Conservation (phyloP, 176 grass and related monocot genomes). For the Oryza officinalis region DNA sequence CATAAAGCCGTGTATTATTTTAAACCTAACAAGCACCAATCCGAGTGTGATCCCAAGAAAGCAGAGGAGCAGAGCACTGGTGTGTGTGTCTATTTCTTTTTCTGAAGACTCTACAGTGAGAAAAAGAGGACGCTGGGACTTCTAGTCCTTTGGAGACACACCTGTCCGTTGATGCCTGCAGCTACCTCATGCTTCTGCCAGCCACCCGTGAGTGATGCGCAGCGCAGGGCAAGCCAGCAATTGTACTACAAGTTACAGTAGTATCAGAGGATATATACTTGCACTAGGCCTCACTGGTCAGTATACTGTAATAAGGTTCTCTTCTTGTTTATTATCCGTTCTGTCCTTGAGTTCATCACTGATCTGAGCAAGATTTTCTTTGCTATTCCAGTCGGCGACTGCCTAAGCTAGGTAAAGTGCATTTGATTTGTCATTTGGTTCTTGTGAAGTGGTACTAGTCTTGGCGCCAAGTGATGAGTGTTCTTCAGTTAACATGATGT, state of each 20-base stretch:
- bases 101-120: neutral
- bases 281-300: neutral
- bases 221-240: neutral
- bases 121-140: neutral
- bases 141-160: conserved; percentile 22
- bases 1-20: conserved; percentile 16
- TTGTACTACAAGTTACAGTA: neutral
- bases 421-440: neutral
- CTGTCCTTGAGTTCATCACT: neutral
- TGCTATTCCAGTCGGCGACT: neutral
- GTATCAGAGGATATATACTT: conserved; percentile 15
- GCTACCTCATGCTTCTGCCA: conserved; percentile 11
- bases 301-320: neutral
- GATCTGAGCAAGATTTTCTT: conserved; percentile 5
- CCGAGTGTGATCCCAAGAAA: conserved; percentile 40
- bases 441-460: neutral
- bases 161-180: conserved; percentile 40
- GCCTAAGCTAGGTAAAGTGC: conserved; percentile 27
- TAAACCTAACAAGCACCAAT: neutral
- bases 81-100: neutral
- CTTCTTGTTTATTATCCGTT: neutral
- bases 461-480: neutral
- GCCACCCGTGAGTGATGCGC: conserved; percentile 45
- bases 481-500: neutral
- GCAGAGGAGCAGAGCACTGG: conserved; percentile 24